Conservation (phyloP, 1,284 basidiomycete species). For the Trichosporon ovoides region DNA sequence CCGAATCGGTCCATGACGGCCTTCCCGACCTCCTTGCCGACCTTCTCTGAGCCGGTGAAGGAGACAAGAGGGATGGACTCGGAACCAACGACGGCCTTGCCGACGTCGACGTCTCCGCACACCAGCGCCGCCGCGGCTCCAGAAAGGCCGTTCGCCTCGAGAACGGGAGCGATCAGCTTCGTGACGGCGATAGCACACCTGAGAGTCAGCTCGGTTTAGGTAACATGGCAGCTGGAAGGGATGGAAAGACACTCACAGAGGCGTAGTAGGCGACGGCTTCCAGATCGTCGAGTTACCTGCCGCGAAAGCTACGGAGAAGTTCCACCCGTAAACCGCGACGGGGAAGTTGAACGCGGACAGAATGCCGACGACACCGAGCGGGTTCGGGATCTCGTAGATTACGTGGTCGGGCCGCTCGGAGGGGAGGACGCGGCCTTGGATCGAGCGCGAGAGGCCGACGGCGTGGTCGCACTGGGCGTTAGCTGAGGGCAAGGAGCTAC, state of each 20-base stretch:
- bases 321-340: constrained; percentile 77
- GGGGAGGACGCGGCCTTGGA: constrained; percentile 77
- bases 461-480: constrained; percentile 56
- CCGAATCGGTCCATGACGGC: constrained; percentile 59
- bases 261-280: constrained; percentile 89
- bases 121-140: constrained; percentile 77
- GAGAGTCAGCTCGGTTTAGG: background rate
- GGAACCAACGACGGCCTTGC: constrained; percentile 70
- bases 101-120: constrained; percentile 74
- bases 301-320: constrained; percentile 78
- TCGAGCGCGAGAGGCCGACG: constrained; percentile 81
- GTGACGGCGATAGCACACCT: constrained; percentile 69
- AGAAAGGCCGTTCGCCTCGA: constrained; percentile 74
- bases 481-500: background rate
- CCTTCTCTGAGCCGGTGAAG: constrained; percentile 87
- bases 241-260: constrained; percentile 55
- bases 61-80: constrained; percentile 75
- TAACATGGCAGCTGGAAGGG: constrained; percentile 25
- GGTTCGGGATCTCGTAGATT: constrained; percentile 84
- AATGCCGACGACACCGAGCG: constrained; percentile 85
- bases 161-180: constrained; percentile 72
- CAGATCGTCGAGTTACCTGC: constrained; percentile 87
- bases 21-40: constrained; percentile 79
- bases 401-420: constrained; percentile 85
- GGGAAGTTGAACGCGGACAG: constrained; percentile 91